phyloP scores from a whole-genome alignment of 1,284 basidiomycete genomes.

The Naganishia sp. region DNA sequence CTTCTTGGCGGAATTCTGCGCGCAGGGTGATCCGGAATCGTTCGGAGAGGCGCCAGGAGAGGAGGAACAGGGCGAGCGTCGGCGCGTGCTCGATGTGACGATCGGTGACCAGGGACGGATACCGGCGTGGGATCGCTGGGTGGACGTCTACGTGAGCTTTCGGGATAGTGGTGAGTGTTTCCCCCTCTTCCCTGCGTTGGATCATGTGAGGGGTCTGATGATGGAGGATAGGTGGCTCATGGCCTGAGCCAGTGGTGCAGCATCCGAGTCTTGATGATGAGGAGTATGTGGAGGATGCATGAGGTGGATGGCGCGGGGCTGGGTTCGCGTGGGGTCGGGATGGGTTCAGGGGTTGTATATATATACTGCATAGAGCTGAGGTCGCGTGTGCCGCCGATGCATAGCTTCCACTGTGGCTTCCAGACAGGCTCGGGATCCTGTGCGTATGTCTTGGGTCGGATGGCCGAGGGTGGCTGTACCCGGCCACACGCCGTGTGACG shows the following conservation, averaged over 20 bases:
- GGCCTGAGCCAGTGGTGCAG: slow-evolving; percentile 14
- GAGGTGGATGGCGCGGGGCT: background rate
- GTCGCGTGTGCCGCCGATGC: no score
- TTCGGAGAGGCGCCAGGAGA: slow-evolving; percentile 1
- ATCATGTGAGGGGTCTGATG: background rate
- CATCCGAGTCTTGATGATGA: slow-evolving; percentile 26
- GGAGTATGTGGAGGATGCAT: slow-evolving; percentile 12
- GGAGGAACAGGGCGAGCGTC: slow-evolving; percentile 18
- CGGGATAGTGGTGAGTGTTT: background rate
- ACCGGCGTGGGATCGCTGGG: slow-evolving; percentile 32
- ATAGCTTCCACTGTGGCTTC: no score
- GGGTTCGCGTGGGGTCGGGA: background rate
- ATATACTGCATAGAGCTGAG: no score
- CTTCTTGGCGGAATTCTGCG: no score
- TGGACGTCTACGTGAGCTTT: slow-evolving; percentile 33
- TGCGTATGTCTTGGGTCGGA: background rate
- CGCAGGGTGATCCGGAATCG: slow-evolving; percentile 14
- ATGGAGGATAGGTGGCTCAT: slow-evolving; percentile 5
- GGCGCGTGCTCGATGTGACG: slow-evolving; percentile 13
- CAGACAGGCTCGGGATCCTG: no score
- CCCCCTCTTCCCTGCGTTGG: background rate
- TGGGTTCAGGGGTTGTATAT: no score
- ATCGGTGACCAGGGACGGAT: slow-evolving; percentile 23
- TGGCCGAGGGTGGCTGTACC: no score
- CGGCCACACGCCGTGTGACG: no score